Evolutionary conservation across 2,329 filamentous ascomycete genomes (phyloP), one percentile per base, ranked within the genome.

Genomic region (Pseudomassariella vexata): DNA sequence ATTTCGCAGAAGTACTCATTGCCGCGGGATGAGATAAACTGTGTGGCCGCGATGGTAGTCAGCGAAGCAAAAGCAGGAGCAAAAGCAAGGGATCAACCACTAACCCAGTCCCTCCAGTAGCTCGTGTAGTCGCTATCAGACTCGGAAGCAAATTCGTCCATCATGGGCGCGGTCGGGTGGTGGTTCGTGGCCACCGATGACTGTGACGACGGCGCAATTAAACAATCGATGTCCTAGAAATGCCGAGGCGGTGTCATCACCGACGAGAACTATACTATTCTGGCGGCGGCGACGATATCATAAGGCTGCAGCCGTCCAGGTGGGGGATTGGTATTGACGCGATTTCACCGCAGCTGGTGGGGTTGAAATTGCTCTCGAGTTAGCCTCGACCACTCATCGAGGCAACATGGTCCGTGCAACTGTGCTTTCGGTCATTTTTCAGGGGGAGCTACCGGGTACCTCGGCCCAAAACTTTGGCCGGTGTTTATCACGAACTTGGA

Each of bases 1-100:
- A 98, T 96, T 58, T 98, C 92, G 75, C 92, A 98, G 54, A 96
- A 98, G 65, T 98, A 98, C 59, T 98, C 92, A 63, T 98, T 96
- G 45, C 92, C 92, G 35, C 92, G 79, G 5, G 89, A 95, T 5
- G 90, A 95, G 51, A 96, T 95, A 60, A 98, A 98, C 92, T 98
- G 55, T 30, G 34, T n/a, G 37, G n/a, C n/a, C n/a, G n/a, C n/a
- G n/a, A n/a, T 31, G 16, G 16, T 5, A 30, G 48, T 48, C 46
- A 52, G 44, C 41, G 39, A 35, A 39, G 22, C 24, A 11, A 28
- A 7, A 15, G 14, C 6, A 15, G 3, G 21, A 11, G 28, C 19
- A 23, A 42, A 37, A 34, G 12, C 17, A 20, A 19, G 22, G 39
- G 41, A 38, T n/a, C n/a, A n/a, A 12, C n/a, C 17, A 80, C 86